A percentile compares a stretch with the other conserved stretches of the same genome.
Conservation (phyloP, 2,329 filamentous ascomycete genomes). For the Colletotrichum tropicale region DNA sequence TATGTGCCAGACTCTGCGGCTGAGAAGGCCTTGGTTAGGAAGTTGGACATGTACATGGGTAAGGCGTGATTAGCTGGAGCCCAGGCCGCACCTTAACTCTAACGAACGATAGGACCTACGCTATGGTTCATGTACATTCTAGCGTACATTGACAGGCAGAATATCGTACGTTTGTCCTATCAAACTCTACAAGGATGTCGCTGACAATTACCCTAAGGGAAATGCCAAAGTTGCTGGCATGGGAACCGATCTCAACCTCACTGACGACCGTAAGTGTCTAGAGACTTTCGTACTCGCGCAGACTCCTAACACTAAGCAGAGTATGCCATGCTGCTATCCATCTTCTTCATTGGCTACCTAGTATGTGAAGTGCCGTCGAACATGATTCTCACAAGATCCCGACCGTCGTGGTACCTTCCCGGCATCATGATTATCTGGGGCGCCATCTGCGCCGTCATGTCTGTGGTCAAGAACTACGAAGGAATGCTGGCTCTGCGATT, state of each 20-base stretch:
- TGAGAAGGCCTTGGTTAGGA: conserved; percentile 28
- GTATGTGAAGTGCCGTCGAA: conserved; percentile 58
- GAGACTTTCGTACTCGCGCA: background rate
- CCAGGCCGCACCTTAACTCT: background rate
- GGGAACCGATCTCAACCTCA: conserved; percentile 46
- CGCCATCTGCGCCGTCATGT: conserved; percentile 50
- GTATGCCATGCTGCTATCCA: conserved; percentile 53
- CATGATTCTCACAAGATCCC: conserved; percentile 50
- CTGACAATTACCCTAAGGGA: conserved; percentile 27
- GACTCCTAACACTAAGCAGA: conserved; percentile 23
- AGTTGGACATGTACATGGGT: conserved; percentile 31
- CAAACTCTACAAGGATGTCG: background rate
- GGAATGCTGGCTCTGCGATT: conserved; percentile 50
- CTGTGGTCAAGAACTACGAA: conserved; percentile 44
- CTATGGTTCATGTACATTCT: conserved; percentile 34
- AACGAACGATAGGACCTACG: conserved; percentile 22
- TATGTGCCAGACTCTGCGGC: conserved; percentile 5
- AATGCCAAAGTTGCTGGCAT: conserved; percentile 57
- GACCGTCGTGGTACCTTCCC: conserved; percentile 53
- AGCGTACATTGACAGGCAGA: conserved; percentile 29
- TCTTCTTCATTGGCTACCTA: conserved; percentile 60
- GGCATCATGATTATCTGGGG: conserved; percentile 60
- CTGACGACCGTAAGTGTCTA: conserved; percentile 31
- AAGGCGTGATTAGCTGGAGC: background rate
- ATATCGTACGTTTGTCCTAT: conserved; percentile 5